Evolutionary conservation across 345 rosid species (phyloP).

Genomic region (Eucalyptus brandiana): DNA sequence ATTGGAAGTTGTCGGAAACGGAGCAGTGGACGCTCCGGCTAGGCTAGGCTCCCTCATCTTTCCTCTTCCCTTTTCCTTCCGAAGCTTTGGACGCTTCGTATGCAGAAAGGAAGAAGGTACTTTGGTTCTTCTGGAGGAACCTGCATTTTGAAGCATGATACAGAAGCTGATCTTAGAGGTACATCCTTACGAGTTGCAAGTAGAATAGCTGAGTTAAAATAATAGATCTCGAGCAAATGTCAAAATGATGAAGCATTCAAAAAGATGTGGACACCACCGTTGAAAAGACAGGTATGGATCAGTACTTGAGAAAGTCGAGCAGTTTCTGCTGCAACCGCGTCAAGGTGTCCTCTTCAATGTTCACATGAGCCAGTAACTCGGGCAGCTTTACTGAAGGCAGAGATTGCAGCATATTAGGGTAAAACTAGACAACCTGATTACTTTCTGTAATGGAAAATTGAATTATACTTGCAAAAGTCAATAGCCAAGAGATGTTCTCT

Average conservation of each 20-base stretch:
- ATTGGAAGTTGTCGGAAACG: background rate
- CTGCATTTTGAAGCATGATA: constrained; percentile 14
- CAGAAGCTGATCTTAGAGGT: background rate
- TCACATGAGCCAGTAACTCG: constrained; percentile 71
- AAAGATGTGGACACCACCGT: background rate
- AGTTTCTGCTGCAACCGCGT: constrained; percentile 70
- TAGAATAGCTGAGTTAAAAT: background rate
- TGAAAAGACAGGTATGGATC: background rate
- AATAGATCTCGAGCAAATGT: background rate
- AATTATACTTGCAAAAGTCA: background rate
- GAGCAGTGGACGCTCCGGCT: background rate
- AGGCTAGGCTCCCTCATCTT: constrained; percentile 31
- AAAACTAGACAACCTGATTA: background rate
- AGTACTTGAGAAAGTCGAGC: constrained; percentile 79
- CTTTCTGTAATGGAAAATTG: background rate
- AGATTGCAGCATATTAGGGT: background rate
- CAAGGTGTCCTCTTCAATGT: constrained; percentile 86
- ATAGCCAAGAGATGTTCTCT: background rate
- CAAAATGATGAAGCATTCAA: background rate
- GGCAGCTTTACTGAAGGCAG: constrained; percentile 76
- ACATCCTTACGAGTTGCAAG: background rate
- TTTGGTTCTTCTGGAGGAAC: constrained; percentile 90
- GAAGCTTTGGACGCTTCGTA: constrained; percentile 45
- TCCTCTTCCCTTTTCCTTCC: constrained; percentile 65
- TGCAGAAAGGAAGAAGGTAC: constrained; percentile 56